Base-by-base conservation (phyloP, 805 yeast species). In the Tetrapisispora arboricola region DNA sequence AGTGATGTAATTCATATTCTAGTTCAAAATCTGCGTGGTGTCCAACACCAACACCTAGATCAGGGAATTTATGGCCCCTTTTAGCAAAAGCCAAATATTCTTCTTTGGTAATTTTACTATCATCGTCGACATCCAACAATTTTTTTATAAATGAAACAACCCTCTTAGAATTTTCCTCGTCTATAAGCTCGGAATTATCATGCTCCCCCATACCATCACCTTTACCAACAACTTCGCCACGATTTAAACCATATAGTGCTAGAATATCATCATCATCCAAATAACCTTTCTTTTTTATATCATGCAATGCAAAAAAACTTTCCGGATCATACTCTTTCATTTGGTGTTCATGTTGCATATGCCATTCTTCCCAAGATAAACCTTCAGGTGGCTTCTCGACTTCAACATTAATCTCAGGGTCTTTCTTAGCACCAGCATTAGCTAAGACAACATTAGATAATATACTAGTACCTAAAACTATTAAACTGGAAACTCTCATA, bases 1-100 rank as follows among this genome's bases (percentile, higher is more conserved):
- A 90, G 60, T 88, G 97, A 60, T 88, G 96, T 43, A 84, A 79
- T 59, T 90, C 96, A 58, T 88, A 90, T 58, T 88, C 96, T 50
- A 76, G 73, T 61, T 88, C 97, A 55, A 87, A 90, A 64, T 85
- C 95, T 27, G 87, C 80, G 64, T 88, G 96, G 56, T 88, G 96
- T 21, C 95, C 95, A 7, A 85, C 88, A 24, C 96, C 97, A 44
- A 80, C 78, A 8, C 95, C 94, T 58, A 88, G 77, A 60, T 90
- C 96, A 1, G 96, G 96, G 55, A 90, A 74, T 47, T 75, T 74
- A 1, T 82, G 80, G 8, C 94, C 94, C 11, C 60, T 63, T 2
- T 60, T 59, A 8, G 74, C 70, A 60, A 74, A 88, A 12, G 63
- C 64, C 33, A 76, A 51, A 79, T 87, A 90, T 56, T 86, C 95